Conservation (phyloP, 164 flowering plant genomes). For the Protea cynaroides region DNA sequence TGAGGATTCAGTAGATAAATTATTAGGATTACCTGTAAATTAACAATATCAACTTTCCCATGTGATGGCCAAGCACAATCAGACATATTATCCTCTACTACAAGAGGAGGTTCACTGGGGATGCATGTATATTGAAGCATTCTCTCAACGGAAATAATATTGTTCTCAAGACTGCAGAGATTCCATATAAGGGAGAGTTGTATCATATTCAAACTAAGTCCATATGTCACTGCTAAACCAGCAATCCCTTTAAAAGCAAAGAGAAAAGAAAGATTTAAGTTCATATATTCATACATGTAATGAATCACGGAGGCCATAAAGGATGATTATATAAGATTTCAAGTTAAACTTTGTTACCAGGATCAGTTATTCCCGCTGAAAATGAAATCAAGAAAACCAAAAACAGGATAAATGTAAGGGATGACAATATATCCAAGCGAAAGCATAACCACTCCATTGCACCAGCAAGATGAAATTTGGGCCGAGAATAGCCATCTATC, state of each 20-base stretch:
- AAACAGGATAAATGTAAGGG: constrained; percentile 3
- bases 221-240: constrained; percentile 1
- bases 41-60: neutral
- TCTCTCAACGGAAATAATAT: neutral
- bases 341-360: constrained; percentile 6
- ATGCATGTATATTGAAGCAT: constrained; percentile 3
- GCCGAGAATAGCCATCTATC: constrained; percentile 5
- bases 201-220: neutral
- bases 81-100: neutral
- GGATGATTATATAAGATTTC: no score
- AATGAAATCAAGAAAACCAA: constrained; percentile 10
- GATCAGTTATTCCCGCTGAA: constrained; percentile 9
- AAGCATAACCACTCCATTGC: constrained; percentile 10
- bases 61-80: neutral
- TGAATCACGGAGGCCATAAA: no score
- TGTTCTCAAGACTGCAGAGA: neutral
- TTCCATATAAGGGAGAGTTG: neutral
- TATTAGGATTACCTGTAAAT: neutral
- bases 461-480: constrained; percentile 9
- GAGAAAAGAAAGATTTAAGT: neutral
- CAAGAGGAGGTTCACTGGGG: neutral
- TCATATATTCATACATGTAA: no score
- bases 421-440: constrained; percentile 13
- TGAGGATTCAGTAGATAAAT: no score
- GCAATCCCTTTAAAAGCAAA: neutral